Evolutionary conservation across 768 basidiomycete genomes (phyloP), one percentile per base, ranked within the genome.

Genomic region (Suillus cothurnatus): DNA sequence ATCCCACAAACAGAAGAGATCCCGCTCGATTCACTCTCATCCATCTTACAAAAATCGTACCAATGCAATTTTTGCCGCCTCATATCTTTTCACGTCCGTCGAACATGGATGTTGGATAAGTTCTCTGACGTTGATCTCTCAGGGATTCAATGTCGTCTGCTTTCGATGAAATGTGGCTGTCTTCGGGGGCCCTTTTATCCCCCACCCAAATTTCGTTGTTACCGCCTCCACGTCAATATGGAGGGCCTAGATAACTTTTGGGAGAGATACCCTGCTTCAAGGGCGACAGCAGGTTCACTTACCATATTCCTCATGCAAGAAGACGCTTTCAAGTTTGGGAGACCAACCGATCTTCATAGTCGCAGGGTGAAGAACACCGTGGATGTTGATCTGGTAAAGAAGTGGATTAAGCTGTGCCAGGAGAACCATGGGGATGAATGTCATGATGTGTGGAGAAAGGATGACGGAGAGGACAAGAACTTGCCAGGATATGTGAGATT

Each of bases 51-150:
- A 34, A 59, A 38, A 66, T 61, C 43, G 36, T 66, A 56, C 38
- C 63, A 47, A 31, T 66, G 65, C 56, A 39, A 19, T 1, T 41
- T 66, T 15, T 66, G 62, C 53, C 52, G 63, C 53, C 65, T 66
- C 15, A 34, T 66, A 32, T 26, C 63, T 17, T 34, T 41, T 32
- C 39, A 43, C 6, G 32, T 66, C 17, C 43, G 43, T 38, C 63
- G 45, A 38, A 63, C 28, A 9, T 66, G 62, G 65, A 50, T 34
- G 34, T 45, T 55, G 31, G 53, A 55, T 21, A n/a, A 32, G 19
- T 32, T 55, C 19, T 21, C 53, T n/a, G 31, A n/a, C 19, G 11
- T 14, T 11, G 26, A 28, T 50, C 50, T 50, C 50, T 50, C 28
- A 17, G 50, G 26, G 2, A 50, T 50, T 50, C 26, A 50, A 50